Evolutionary conservation across 192 early-diverging fungal genomes (phyloP).

Genomic region (Geosiphon pyriformis): DNA sequence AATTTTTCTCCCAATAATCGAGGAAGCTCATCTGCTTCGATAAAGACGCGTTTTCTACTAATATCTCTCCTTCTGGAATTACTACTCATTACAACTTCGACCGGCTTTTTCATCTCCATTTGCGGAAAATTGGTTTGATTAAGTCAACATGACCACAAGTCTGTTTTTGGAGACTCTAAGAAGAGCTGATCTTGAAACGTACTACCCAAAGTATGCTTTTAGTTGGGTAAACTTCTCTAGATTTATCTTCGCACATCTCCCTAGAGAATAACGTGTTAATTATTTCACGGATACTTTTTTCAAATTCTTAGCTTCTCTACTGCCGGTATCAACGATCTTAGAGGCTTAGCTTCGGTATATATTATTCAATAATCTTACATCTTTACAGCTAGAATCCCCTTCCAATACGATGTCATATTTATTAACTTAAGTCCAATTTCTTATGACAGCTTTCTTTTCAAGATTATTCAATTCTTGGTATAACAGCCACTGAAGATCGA

Average conservation of each 20-base stretch:
- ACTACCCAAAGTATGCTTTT: slow-evolving; percentile 45
- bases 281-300: background rate
- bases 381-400: too few species aligned
- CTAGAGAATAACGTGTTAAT: background rate
- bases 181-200: slow-evolving; percentile 59
- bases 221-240: background rate
- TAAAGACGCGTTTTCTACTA: too few species aligned
- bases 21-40: too few species aligned
- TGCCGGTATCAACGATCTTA: slow-evolving; percentile 4
- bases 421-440: background rate
- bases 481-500: slow-evolving; percentile 55
- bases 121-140: too few species aligned
- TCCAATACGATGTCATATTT: background rate
- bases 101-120: too few species aligned
- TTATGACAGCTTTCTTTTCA: slow-evolving; percentile 71
- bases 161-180: slow-evolving; percentile 59
- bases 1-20: too few species aligned
- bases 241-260: background rate
- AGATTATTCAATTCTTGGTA: slow-evolving; percentile 53
- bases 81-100: too few species aligned
- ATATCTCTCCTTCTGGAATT: too few species aligned
- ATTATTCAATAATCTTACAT: background rate
- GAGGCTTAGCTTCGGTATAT: background rate
- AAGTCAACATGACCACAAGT: slow-evolving; percentile 42
- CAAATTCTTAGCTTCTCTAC: background rate